These are phyloP conservation scores for Ophidiomyces ophidiicola DNA, from an alignment of 2,329 filamentous ascomycete species.

Conservation along the genomic window DNA sequence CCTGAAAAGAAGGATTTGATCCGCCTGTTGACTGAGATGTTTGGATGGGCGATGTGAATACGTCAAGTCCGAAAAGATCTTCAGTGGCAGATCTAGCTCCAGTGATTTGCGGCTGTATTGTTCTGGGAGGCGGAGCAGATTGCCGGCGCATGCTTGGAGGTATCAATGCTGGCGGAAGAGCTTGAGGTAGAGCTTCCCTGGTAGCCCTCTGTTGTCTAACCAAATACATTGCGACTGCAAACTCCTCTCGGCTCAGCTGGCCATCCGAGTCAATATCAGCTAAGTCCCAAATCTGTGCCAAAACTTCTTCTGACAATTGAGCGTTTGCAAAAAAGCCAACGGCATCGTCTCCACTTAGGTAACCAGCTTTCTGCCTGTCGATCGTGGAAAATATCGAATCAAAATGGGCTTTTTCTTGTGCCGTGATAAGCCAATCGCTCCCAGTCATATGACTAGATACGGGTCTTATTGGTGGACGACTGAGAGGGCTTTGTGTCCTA, in stretches of 20 bases:
- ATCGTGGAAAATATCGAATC: constrained; percentile 75
- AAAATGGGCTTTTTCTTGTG: constrained; percentile 75
- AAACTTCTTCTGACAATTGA: constrained; percentile 69
- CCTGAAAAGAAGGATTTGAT: constrained; percentile 48
- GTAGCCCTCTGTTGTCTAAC: constrained; percentile 79
- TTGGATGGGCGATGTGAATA: constrained; percentile 51
- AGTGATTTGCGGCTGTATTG: constrained; percentile 27
- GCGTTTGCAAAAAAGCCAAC: constrained; percentile 91
- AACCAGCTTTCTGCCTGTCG: constrained; percentile 68
- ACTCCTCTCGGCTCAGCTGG: constrained; percentile 74
- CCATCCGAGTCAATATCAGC: constrained; percentile 88
- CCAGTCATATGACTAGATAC: constrained; percentile 45
- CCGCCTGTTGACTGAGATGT: constrained; percentile 59
- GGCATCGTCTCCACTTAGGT: constrained; percentile 86
- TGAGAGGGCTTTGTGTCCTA: constrained; percentile 50
- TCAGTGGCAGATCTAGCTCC: constrained; percentile 71
- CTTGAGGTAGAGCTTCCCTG: constrained; percentile 57
- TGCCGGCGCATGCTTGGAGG: constrained; percentile 69
- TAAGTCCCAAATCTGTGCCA: constrained; percentile 95
- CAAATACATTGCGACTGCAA: constrained; percentile 93
- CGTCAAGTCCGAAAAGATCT: constrained; percentile 85
- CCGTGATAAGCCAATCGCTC: constrained; percentile 68
- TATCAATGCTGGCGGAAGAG: constrained; percentile 68
- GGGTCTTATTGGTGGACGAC: constrained; percentile 39
- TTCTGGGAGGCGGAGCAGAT: constrained; percentile 29